Evolutionary conservation across 345 rosid genomes (phyloP).

Genomic region (Hypericum androsaemum): DNA sequence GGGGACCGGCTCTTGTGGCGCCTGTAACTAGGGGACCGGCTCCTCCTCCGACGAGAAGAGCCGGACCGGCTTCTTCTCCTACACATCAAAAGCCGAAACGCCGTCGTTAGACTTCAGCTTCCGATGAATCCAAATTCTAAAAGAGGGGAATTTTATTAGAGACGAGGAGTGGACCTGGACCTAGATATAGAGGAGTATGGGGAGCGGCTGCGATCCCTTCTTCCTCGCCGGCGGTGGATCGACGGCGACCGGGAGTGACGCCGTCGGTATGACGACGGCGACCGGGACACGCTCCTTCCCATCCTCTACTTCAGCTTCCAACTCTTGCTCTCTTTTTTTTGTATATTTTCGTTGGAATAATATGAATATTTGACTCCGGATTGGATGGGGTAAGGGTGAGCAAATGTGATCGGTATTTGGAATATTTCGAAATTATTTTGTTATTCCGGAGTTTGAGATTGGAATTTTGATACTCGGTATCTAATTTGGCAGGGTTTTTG

Average conservation of each 20-base stretch:
- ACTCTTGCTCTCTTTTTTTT: neutral
- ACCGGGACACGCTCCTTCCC: constrained; percentile 53
- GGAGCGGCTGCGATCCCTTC: constrained; percentile 38
- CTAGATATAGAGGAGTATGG: constrained; percentile 23
- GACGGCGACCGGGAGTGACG: constrained; percentile 31
- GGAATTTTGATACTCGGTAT: no score
- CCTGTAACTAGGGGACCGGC: constrained; percentile 37
- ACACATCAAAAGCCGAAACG: neutral
- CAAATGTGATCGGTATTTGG: no score
- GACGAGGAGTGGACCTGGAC: constrained; percentile 20
- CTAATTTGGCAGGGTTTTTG: no score
- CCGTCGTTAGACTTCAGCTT: neutral
- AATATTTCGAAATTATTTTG: no score
- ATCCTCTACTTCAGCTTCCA: constrained; percentile 6
- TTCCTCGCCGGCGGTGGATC: constrained; percentile 32
- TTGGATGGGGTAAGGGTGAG: no score
- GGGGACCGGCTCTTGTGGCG: constrained; percentile 59
- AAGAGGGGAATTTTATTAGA: neutral
- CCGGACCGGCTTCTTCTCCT: constrained; percentile 40
- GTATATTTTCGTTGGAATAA: neutral
- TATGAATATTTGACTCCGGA: no score
- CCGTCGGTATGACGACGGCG: constrained; percentile 51
- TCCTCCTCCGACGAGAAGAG: constrained; percentile 32
- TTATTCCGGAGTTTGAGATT: no score
- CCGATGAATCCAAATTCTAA: neutral